A percentile compares a stretch with the other conserved stretches of the same genome.
Conservation (phyloP, 805 yeast genomes). For the Priceomyces carsonii region DNA sequence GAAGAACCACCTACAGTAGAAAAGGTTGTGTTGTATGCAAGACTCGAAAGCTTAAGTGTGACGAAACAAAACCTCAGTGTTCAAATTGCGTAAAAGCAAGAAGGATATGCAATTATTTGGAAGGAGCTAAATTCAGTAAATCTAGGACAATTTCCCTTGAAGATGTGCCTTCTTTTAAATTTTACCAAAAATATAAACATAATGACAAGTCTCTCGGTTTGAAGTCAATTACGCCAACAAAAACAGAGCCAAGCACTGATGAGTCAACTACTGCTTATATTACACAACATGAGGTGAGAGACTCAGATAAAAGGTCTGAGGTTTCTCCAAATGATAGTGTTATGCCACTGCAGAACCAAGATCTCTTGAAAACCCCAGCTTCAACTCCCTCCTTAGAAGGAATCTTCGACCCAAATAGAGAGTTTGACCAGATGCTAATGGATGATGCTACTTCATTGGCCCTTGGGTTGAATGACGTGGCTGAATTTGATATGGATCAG, state of each 20-base stretch:
- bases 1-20: slow-evolving; percentile 9
- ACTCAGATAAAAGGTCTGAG: no score
- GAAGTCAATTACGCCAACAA: neutral
- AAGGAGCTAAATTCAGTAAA: neutral
- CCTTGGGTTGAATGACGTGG: no score
- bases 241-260: neutral
- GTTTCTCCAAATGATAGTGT: no score
- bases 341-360: no score
- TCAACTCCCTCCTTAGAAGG: no score
- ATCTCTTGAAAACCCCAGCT: no score
- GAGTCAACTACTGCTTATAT: no score
- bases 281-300: no score
- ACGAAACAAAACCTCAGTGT: slow-evolving; percentile 6
- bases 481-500: no score
- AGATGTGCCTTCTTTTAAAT: neutral
- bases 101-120: neutral
- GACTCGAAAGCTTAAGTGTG: slow-evolving; percentile 16
- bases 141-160: neutral
- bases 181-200: neutral
- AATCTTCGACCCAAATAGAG: no score
- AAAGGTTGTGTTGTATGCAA: slow-evolving; percentile 17
- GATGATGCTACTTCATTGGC: no score
- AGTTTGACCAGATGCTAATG: no score
- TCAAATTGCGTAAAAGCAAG: neutral
- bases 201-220: neutral